Base-by-base conservation (phyloP, 495 filamentous ascomycete genomes). In the Neurospora sp. region DNA sequence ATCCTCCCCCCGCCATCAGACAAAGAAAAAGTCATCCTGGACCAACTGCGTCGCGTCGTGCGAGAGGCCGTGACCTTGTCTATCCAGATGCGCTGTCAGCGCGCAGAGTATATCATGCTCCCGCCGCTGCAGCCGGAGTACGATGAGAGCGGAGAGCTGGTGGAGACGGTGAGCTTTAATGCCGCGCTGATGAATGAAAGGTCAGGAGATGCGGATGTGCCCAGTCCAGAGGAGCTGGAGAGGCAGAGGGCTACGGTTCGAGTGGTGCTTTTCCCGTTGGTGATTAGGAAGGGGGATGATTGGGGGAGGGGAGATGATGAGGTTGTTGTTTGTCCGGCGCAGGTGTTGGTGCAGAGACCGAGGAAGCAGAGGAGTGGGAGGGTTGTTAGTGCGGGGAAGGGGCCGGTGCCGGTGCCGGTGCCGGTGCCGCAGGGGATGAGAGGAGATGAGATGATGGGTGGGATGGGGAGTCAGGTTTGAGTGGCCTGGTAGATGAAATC, bases 51-150 rank as follows among this genome's bases (percentile, higher is more conserved):
- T 74, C 92, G 92, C 77, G 92, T 98, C 19, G 87, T 98, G 75
- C 88, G 87, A 72, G 87, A 92, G 39, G 95, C 96, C 0, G 95
- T 95, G 40, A 91, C 90, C 54, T 86, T 99, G 5, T 93, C 94
- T 4, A 89, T 98, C 74, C 94, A 98, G 85, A 98, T 99, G 96
- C 93, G 96, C 76, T 95, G 91, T 21, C 96, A 99, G 80, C 87
- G 94, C 17, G 93, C 96, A 21, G 94, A 98, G 81, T 99, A 95
- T 82, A 93, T 96, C 82, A 98, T 99, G 94, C 90, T 97, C 7
- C 95, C 95, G 5, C 94, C 96, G 10, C 86, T 96, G n/a, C 93
- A 94, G 75, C 95, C 96, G 13, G 93, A 97, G 78, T 98, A 96
- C 83, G 94, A 98, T 82, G 91, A 90, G 75, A 91, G 93, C 74